Conservation (phyloP, 2,329 filamentous ascomycete species). For the Pestalotiopsis sp. region DNA sequence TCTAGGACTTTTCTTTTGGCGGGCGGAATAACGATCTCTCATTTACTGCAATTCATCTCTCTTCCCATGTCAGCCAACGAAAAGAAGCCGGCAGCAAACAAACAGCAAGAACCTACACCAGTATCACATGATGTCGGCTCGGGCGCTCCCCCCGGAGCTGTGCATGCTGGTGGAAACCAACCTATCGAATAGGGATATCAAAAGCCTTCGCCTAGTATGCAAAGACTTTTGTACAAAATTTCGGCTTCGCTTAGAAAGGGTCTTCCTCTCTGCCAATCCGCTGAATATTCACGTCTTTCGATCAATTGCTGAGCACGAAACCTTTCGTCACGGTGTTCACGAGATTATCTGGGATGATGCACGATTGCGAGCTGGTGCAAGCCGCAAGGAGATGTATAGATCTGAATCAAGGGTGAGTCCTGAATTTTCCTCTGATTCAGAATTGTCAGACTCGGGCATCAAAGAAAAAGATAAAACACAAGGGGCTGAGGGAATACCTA, state of each 20-base stretch:
- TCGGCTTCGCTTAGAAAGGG: conserved; percentile 33
- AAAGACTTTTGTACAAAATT: conserved; percentile 17
- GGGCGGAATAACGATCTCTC: too few species aligned
- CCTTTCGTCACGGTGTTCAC: conserved; percentile 30
- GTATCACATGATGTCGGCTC: background rate
- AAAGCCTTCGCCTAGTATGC: conserved; percentile 29
- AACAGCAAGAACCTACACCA: too few species aligned
- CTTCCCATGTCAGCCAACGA: too few species aligned
- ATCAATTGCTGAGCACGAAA: conserved; percentile 38
- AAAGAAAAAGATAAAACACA: background rate
- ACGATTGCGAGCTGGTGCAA: background rate
- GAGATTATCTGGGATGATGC: conserved; percentile 45
- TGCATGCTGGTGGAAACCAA: background rate
- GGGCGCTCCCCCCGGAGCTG: background rate
- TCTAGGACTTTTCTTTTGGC: too few species aligned
- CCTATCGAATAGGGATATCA: conserved; percentile 30
- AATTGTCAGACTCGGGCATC: too few species aligned
- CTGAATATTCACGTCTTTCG: conserved; percentile 39
- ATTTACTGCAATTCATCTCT: too few species aligned
- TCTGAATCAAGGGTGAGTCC: too few species aligned
- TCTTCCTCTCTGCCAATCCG: conserved; percentile 44
- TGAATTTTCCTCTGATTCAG: too few species aligned
- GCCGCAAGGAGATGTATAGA: background rate
- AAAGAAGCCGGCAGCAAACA: too few species aligned
- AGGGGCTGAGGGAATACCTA: background rate